A percentile compares a stretch with the other conserved stretches of the same genome.
Conservation (phyloP, 2,329 filamentous ascomycete genomes). For the Sarocladiaceae sp. region DNA sequence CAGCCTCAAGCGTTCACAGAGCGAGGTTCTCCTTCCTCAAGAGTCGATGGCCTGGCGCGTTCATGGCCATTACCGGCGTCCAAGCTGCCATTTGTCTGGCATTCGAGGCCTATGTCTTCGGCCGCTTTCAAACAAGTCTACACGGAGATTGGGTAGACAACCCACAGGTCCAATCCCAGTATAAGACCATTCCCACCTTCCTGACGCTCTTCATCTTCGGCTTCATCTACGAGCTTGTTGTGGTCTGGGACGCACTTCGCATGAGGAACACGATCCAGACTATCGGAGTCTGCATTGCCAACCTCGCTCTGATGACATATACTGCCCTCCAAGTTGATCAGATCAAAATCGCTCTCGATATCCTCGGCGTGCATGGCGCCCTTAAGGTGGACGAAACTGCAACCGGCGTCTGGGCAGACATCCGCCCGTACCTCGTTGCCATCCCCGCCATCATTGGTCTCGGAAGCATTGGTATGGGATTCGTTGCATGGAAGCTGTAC, state of each 20-base stretch:
- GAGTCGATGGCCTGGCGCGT: constrained; percentile 83
- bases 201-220: constrained; percentile 96
- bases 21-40: constrained; percentile 62
- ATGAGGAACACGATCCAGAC: constrained; percentile 98
- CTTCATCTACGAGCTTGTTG: constrained; percentile 83
- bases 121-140: constrained; percentile 69
- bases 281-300: constrained; percentile 91
- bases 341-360: constrained; percentile 67
- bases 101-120: constrained; percentile 90
- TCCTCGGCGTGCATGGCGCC: constrained; percentile 41
- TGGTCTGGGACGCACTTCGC: constrained; percentile 90
- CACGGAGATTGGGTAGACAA: constrained; percentile 31
- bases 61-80: constrained; percentile 67
- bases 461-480: constrained; percentile 66
- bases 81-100: constrained; percentile 79
- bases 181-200: constrained; percentile 85
- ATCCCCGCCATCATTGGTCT: constrained; percentile 81
- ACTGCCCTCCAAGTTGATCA: constrained; percentile 91
- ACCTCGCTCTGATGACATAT: constrained; percentile 87
- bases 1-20: constrained; percentile 25
- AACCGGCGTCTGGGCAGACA: constrained; percentile 59
- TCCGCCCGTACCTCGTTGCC: constrained; percentile 75
- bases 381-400: constrained; percentile 33
- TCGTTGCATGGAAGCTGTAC: constrained; percentile 91
- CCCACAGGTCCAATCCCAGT: constrained; percentile 42